Percentiles rank a stretch among this genome's conserved stretches.
phyloP scores from a whole-genome alignment of 2,329 filamentous ascomycete genomes.

The Colletotrichum acutatum region DNA sequence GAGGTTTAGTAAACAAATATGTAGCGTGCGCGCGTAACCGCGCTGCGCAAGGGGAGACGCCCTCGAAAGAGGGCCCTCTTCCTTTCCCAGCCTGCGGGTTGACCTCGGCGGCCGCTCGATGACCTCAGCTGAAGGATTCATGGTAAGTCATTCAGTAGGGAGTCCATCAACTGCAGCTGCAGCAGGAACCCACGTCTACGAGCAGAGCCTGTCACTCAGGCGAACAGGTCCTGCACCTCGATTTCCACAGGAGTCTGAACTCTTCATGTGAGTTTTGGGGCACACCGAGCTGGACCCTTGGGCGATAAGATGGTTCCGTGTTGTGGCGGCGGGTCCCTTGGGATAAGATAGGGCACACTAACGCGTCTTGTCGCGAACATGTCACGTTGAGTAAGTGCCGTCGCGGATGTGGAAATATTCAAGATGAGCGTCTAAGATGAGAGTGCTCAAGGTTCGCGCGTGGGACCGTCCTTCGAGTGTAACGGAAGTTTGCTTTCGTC shows the following conservation, averaged over 20 bases:
- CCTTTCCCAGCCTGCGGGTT: background rate
- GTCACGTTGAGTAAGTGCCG: background rate
- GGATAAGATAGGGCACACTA: slow-evolving; percentile 14
- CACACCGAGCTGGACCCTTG: no score
- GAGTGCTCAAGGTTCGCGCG: background rate
- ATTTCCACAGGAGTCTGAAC: background rate
- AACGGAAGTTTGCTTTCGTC: no score
- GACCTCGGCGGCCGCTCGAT: background rate
- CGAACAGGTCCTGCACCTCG: no score
- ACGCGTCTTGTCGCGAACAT: slow-evolving; percentile 16
- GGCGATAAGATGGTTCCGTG: no score
- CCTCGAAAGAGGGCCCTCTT: background rate
- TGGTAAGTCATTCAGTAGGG: no score
- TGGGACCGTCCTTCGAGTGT: no score
- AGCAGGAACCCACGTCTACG: background rate
- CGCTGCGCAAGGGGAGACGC: no score
- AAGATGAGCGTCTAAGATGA: background rate
- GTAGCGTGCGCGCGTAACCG: accelerated
- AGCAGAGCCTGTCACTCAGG: background rate
- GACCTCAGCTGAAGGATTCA: background rate
- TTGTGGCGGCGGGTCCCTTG: background rate
- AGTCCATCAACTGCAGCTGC: no score
- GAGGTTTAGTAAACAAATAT: accelerated
- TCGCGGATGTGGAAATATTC: background rate
- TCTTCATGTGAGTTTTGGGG: no score